Evolutionary conservation across 2,329 filamentous ascomycete genomes (phyloP), one percentile per base, ranked within the genome.

Genomic region (Phaeosphaeriaceae sp.): DNA sequence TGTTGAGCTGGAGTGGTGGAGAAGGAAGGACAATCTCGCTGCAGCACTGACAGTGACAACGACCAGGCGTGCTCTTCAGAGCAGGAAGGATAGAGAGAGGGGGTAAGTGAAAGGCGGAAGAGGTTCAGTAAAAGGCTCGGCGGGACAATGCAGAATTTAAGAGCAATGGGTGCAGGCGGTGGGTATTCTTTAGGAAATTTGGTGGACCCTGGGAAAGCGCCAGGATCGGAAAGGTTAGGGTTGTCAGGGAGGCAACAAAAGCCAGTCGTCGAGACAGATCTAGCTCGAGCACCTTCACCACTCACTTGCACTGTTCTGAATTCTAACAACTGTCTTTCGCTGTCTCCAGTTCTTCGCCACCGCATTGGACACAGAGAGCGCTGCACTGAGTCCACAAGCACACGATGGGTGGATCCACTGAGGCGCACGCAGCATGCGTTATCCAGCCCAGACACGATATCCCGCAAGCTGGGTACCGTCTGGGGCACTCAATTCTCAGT

Each of bases 181-280:
- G 62, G n/a, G n/a, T n/a, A n/a, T n/a, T 61, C 61, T 46, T 56
- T 30, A 54, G 50, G 52, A 56, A 52, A 59, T 56, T 60, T 48
- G 48, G 48, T 52, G 52, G 58, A 55, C 58, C 58, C 56, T 52
- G 48, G 56, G 7, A 15, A n/a, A 33, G 45, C 46, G 45, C 52
- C 52, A 41, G 23, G 50, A 37, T 50, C 43, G 54, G 48, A 40
- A 58, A 50, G 49, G 54, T 43, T 50, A 48, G 39, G 48, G 44
- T 50, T 42, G 38, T 46, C 47, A 52, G 47, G 57, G 17, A 26
- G 56, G 53, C 52, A 48, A 49, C 58, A 46, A 53, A 56, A 54
- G 53, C 50, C 23, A 26, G 23, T n/a, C n/a, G n/a, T n/a, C n/a
- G n/a, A 52, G 41, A 56, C 48, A 47, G 42, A 46, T 41, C 50